phyloP scores from a whole-genome alignment of 139 green algal species.

The Closterium sp. region DNA sequence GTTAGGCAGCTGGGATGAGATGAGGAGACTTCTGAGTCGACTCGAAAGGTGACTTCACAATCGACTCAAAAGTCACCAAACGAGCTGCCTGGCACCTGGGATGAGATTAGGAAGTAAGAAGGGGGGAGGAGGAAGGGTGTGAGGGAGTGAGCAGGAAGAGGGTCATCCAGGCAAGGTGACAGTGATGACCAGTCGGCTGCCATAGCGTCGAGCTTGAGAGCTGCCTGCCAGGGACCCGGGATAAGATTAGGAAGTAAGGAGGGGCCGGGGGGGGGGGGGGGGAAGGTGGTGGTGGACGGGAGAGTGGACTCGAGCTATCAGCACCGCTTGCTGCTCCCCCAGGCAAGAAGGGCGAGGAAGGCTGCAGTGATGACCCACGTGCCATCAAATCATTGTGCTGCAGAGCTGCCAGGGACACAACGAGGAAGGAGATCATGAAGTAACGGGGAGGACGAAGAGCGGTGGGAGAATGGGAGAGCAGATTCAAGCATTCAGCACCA shows the following conservation, averaged over 20 bases:
- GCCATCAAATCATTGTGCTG: too few relatives aligned
- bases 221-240: conserved; percentile 85
- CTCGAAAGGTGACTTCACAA: too few relatives aligned
- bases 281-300: not conserved
- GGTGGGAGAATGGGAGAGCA: too few relatives aligned
- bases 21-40: too few relatives aligned
- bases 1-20: not conserved
- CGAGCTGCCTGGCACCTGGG: too few relatives aligned
- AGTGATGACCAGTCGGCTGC: conserved; percentile 75
- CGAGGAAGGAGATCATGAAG: conserved; percentile 62
- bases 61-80: too few relatives aligned
- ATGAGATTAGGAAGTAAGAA: not conserved
- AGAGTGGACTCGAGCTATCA: not conserved
- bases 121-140: conserved; percentile 71
- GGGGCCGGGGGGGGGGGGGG: too few relatives aligned
- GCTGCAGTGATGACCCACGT: not conserved
- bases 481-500: too few relatives aligned
- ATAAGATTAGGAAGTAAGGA: conserved; percentile 27
- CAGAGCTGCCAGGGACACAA: too few relatives aligned
- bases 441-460: conserved; percentile 63
- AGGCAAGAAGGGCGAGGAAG: not conserved
- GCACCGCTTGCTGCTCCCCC: too few relatives aligned
- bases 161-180: conserved; percentile 78
- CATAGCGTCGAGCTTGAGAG: conserved; percentile 80
- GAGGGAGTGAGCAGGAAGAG: too few relatives aligned